These are phyloP conservation scores for Colletotrichum sansevieriae DNA, from an alignment of 2,329 filamentous ascomycete genomes.

Conservation along the genomic window DNA sequence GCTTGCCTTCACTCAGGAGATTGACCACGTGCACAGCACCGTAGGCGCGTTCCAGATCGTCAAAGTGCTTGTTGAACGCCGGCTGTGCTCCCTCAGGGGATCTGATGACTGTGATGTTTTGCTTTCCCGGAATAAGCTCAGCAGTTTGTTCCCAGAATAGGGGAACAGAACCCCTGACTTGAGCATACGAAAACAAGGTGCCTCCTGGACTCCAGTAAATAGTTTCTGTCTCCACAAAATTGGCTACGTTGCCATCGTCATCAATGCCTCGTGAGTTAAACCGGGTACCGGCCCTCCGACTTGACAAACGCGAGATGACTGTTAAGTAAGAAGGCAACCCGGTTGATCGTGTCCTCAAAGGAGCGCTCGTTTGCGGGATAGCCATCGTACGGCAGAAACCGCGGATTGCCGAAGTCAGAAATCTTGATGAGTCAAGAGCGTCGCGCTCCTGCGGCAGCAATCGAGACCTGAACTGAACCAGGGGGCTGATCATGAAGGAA, in stretches of 20 bases:
- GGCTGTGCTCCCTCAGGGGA: constrained; percentile 92
- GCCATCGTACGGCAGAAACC: constrained; percentile 92
- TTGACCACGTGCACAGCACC: constrained; percentile 95
- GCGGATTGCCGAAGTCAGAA: constrained; percentile 92
- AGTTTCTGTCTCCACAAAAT: constrained; percentile 98
- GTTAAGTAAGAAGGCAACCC: constrained; percentile 88
- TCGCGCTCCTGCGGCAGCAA: constrained; percentile 81
- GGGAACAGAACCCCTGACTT: constrained; percentile 92
- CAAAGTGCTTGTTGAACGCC: constrained; percentile 95
- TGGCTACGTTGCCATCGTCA: constrained; percentile 96
- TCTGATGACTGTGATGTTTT: constrained; percentile 92
- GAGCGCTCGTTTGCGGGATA: constrained; percentile 81
- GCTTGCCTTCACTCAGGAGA: constrained; percentile 89
- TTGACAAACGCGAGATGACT: constrained; percentile 91
- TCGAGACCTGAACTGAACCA: constrained; percentile 89
- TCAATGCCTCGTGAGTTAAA: constrained; percentile 99
- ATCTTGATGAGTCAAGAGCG: constrained; percentile 86
- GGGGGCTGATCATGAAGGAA: constrained; percentile 95
- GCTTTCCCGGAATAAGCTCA: constrained; percentile 88
- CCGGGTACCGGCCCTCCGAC: constrained; percentile 88
- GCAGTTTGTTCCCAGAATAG: constrained; percentile 97
- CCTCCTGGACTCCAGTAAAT: constrained; percentile 86
- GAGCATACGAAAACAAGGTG: constrained; percentile 91
- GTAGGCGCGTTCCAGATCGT: constrained; percentile 86
- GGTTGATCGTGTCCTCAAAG: constrained; percentile 73